Base-by-base conservation (phyloP, 2,329 filamentous ascomycete species). In the Diaporthe amygdali region DNA sequence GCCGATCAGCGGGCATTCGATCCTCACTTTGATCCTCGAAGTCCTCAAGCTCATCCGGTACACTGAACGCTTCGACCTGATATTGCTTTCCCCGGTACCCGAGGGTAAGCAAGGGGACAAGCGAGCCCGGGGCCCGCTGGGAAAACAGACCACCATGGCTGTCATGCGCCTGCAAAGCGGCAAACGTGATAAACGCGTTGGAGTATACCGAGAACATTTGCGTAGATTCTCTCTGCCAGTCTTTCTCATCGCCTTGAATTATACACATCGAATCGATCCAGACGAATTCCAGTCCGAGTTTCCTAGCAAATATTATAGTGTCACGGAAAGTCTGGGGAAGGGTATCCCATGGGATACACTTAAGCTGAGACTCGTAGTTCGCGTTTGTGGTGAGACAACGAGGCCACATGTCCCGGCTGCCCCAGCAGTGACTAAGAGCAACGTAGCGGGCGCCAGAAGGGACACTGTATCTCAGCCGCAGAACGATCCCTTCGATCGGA, bases 181-280 rank as follows among this genome's bases (percentile, higher is more conserved):
- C 52, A 6, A 56, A 46, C 5, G 39, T 56, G 20, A 46, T 2
- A 3, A 49, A 34, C 1, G 66, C 66, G 30, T 59, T 59, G 27
- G 51, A 56, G 41, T 59, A 68, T 9, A 47, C 32, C 0, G 54
- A 44, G 30, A 22, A 27, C 66, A 68, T 68, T 20, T 34, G 30
- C 20, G 20, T 34, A 15, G 66, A 17, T 27, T 68, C 52, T 1
- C 6, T 22, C 37, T n/a, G 32, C 52, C 52, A 61, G 37, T 68
- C 66, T 3, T 22, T 17, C 20, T 37, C 10, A 1, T 47, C 17
- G 6, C 27, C 17, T 59, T 70, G 78, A 74, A 77, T 52, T 10
- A 70, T 70, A 34, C 68, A 70, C 46, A 70, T 41, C 20, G 68
- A 63, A 34, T 70, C 68, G 46, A 70, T 66, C 55, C 68, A 66